Percentiles rank a stretch among this genome's conserved stretches.
These are phyloP conservation scores for Lactarius trivialis DNA, from an alignment of 768 basidiomycete species.

Conservation along the genomic window DNA sequence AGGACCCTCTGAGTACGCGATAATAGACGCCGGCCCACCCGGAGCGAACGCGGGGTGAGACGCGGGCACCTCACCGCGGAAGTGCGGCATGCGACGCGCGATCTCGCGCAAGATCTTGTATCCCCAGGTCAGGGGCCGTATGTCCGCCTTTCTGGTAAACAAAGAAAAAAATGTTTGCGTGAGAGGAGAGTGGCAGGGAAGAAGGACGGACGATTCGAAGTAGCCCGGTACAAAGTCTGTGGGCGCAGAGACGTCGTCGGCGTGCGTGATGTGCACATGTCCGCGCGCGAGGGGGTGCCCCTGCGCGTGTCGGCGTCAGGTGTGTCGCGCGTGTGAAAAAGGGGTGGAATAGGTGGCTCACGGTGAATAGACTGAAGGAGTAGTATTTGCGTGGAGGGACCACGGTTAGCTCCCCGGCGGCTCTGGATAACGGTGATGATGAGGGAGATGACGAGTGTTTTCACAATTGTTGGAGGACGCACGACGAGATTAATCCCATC, in stretches of 20 bases:
- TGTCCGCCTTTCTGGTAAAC: constrained; percentile 26
- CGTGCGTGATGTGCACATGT: constrained; percentile 22
- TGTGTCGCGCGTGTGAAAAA: not conserved
- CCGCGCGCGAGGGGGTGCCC: constrained; percentile 21
- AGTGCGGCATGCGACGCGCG: constrained; percentile 44
- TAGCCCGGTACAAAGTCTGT: constrained; percentile 24
- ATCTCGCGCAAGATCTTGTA: constrained; percentile 54
- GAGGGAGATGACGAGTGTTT: not conserved
- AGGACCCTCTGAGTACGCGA: constrained; percentile 20
- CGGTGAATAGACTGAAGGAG: constrained; percentile 7
- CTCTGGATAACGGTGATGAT: not conserved
- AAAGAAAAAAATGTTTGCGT: too few species aligned
- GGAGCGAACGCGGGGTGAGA: constrained; percentile 30
- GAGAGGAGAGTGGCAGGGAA: too few species aligned
- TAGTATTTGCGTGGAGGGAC: constrained; percentile 21
- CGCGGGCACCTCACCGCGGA: constrained; percentile 30
- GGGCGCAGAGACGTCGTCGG: constrained; percentile 23
- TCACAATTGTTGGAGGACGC: not conserved
- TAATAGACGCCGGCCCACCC: constrained; percentile 27
- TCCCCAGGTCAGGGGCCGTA: constrained; percentile 42
- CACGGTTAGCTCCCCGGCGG: not conserved
- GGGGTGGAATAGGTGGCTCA: not conserved
- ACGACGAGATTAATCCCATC: constrained; percentile 17
- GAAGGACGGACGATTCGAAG: constrained; percentile 28
- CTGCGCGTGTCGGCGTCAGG: not conserved